Conservation (phyloP, 1,284 basidiomycete species). For the Ganoderma multipileum region DNA sequence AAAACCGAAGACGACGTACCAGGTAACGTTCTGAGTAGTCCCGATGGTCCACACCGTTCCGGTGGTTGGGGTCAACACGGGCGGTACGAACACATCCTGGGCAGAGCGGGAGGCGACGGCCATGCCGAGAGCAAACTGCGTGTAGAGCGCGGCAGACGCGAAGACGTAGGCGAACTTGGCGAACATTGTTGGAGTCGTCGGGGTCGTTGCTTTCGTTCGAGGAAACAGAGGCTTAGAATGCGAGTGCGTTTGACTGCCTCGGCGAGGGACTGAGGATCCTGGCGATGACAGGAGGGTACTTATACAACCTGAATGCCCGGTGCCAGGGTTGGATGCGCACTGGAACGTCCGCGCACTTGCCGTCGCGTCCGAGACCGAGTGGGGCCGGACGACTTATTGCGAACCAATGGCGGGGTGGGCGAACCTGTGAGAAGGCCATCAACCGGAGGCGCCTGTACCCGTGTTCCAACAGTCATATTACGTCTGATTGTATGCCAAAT, state of each 20-base stretch:
- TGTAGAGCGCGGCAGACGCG: slow-evolving; percentile 19
- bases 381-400: neutral
- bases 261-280: neutral
- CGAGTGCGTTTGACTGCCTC: neutral
- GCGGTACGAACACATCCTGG: slow-evolving; percentile 51
- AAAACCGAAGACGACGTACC: slow-evolving; percentile 37
- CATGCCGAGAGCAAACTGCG: slow-evolving; percentile 20
- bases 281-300: neutral
- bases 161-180: slow-evolving; percentile 8
- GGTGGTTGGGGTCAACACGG: slow-evolving; percentile 42
- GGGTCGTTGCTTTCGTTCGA: neutral
- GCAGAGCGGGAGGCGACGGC: slow-evolving; percentile 11
- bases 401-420: neutral
- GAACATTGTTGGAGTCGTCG: slow-evolving; percentile 13
- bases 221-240: neutral
- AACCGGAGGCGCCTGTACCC: neutral
- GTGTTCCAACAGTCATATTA: neutral
- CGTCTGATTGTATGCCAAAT: neutral
- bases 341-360: neutral
- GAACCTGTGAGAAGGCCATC: neutral
- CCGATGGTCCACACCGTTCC: slow-evolving; percentile 49
- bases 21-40: slow-evolving; percentile 47
- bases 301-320: neutral
- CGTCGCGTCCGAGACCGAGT: neutral
- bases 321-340: neutral